Evolutionary conservation across 2,329 filamentous ascomycete genomes (phyloP).

Genomic region (Fusarium longipes): DNA sequence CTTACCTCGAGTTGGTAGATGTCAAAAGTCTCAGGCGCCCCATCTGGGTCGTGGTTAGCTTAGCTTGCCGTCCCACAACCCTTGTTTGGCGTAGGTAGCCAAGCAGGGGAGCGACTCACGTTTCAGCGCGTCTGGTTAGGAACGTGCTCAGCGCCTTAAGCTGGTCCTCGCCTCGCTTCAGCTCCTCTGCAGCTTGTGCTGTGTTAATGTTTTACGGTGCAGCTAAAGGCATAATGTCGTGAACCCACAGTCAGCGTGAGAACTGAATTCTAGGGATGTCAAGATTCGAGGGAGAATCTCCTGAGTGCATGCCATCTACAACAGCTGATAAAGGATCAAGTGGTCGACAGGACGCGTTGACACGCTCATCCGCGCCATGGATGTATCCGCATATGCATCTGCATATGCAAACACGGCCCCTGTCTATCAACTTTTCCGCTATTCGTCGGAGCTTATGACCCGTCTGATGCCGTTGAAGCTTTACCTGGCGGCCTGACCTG

Average conservation of each 20-base stretch:
- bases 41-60: slow-evolving; percentile 23
- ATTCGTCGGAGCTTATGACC: slow-evolving; percentile 36
- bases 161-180: slow-evolving; percentile 13
- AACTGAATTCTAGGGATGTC: slow-evolving; percentile 18
- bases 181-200: slow-evolving; percentile 16
- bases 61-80: slow-evolving; percentile 22
- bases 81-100: slow-evolving; percentile 36
- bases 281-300: slow-evolving; percentile 27
- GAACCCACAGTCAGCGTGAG: slow-evolving; percentile 29
- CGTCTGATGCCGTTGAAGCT: slow-evolving; percentile 25
- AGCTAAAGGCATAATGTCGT: slow-evolving; percentile 43
- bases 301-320: slow-evolving; percentile 41
- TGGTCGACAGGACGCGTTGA: slow-evolving; percentile 42
- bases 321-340: slow-evolving; percentile 28
- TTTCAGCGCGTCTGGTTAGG: slow-evolving; percentile 46
- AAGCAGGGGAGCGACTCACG: slow-evolving; percentile 47
- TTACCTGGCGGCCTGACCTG: not conserved
- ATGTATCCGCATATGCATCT: slow-evolving; percentile 25
- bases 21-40: slow-evolving; percentile 36
- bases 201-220: slow-evolving; percentile 20
- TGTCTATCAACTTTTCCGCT: slow-evolving; percentile 19
- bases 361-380: slow-evolving; percentile 39
- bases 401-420: not conserved
- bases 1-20: slow-evolving; percentile 25
- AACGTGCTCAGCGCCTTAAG: slow-evolving; percentile 25